A percentile compares a stretch with the other conserved stretches of the same genome.
Conservation (phyloP, 2,329 filamentous ascomycete species). For the Monosporascus sp. region DNA sequence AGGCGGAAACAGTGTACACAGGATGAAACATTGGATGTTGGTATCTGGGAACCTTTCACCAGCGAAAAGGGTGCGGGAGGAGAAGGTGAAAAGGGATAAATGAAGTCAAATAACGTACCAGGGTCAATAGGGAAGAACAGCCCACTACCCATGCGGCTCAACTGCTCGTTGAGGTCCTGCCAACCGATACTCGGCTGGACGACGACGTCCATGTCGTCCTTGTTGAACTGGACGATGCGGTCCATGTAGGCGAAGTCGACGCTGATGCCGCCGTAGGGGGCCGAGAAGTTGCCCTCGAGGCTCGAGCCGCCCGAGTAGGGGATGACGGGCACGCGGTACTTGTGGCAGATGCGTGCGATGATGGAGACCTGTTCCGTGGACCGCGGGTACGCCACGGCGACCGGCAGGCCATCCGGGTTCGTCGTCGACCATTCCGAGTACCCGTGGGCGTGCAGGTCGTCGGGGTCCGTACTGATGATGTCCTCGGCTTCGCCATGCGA, state of each 20-base stretch:
- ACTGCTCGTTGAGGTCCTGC: constrained; percentile 76
- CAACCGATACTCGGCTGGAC: constrained; percentile 90
- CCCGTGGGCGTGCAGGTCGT: constrained; percentile 57
- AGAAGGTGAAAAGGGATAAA: not conserved
- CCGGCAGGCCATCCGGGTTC: constrained; percentile 55
- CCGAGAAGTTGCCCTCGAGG: constrained; percentile 85
- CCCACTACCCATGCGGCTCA: constrained; percentile 63
- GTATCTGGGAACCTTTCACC: not conserved
- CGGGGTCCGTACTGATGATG: constrained; percentile 57
- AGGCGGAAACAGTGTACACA: not conserved
- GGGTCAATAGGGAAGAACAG: constrained; percentile 92
- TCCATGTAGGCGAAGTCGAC: constrained; percentile 91
- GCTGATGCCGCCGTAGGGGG: constrained; percentile 79
- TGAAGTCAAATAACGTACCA: constrained; percentile 37
- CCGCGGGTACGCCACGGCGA: constrained; percentile 60
- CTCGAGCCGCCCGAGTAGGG: constrained; percentile 83
- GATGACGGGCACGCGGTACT: constrained; percentile 77
- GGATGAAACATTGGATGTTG: no score
- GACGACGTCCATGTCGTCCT: constrained; percentile 86
- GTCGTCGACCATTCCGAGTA: constrained; percentile 63
- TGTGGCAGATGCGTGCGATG: constrained; percentile 66
- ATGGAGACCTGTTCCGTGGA: constrained; percentile 54
- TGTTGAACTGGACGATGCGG: constrained; percentile 70
- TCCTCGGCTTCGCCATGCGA: constrained; percentile 37
- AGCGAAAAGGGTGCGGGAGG: not conserved